phyloP scores from a whole-genome alignment of 208 protist species.

The Pavlovales sp. region DNA sequence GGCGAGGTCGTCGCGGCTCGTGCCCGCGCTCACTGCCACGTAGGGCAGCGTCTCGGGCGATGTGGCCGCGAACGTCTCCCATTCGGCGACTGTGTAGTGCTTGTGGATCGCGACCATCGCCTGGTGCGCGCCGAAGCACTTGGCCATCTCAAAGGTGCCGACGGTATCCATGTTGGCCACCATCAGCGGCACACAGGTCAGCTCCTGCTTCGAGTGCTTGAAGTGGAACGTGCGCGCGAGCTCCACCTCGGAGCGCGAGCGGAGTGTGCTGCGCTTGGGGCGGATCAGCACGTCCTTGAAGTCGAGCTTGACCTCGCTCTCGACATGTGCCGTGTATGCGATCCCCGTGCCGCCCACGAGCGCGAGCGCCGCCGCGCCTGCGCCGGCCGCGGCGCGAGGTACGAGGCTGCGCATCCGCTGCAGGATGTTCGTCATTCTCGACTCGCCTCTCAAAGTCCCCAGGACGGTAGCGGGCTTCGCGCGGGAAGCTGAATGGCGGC shows the following conservation, averaged over 20 bases:
- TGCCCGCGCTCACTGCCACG: constrained; percentile 39
- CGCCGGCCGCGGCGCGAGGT: no score
- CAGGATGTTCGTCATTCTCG: no score
- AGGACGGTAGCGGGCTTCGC: no score
- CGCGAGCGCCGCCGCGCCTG: not conserved
- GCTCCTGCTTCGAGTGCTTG: constrained; percentile 43
- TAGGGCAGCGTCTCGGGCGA: constrained; percentile 29
- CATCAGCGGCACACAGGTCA: constrained; percentile 52
- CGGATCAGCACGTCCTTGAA: constrained; percentile 62
- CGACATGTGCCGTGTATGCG: constrained; percentile 35
- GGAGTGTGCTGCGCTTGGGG: constrained; percentile 56
- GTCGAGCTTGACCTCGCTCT: constrained; percentile 53
- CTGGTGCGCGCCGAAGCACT: constrained; percentile 42
- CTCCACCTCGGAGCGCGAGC: constrained; percentile 50
- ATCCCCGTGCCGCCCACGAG: not conserved
- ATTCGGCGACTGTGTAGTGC: constrained; percentile 57
- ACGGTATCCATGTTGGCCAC: constrained; percentile 63
- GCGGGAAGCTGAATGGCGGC: no score
- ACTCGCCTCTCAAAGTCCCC: no score
- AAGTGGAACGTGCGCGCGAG: constrained; percentile 51
- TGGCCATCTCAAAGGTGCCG: constrained; percentile 61
- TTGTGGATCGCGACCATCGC: constrained; percentile 56
- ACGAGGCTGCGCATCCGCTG: no score
- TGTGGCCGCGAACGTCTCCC: constrained; percentile 40
- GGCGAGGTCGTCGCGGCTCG: constrained; percentile 35